Evolutionary conservation across 176 grass and related monocot species (phyloP), one percentile per base, ranked within the genome.

Genomic region (Themeda triandra): DNA sequence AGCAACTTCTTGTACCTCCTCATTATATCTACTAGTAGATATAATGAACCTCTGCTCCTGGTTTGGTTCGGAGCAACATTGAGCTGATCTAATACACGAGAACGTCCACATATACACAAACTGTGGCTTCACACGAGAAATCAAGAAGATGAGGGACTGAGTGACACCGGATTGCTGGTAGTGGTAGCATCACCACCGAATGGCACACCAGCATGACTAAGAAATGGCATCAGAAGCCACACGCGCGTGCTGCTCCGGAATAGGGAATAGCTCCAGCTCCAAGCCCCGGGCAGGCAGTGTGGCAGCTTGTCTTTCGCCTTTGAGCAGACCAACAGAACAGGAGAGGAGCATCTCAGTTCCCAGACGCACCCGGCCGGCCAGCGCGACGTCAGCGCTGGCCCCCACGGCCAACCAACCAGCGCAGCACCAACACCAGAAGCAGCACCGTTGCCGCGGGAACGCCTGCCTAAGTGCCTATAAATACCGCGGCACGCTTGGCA

Each of bases 381-480:
- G 66, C 24, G 73, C 18, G 73, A 41, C 86, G 66, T 83, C 48
- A 83, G 86, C 66, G 39, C 58, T 25, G 81, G 36, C 76, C 87
- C 87, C 46, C 87, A 49, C 82, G 30, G 17, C 23, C 21, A 75
- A 66, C 63, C 71, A 69, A 56, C 39, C 2, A 36, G 13, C 56
- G 6, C 45, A 6, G 15, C 66, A 17, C 54, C 33, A 14, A 40
- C 56, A 5, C 44, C 41, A 13, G 6, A 12, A 24, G 13, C 30
- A 3, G 23, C 17, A 11, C 48, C 48, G 6, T 35, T 35, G 33
- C 33, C 33, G 33, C 33, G 33, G 33, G 33, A 35, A 23, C 18
- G 3, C 44, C n/a, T n/a, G n/a, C n/a, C n/a, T n/a, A 6, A 48
- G 17, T 15, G 46, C 46, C 84, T 90, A 87, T 87, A 90, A 75